Base-by-base conservation (phyloP, 345 rosid genomes). In the Salix brachista region DNA sequence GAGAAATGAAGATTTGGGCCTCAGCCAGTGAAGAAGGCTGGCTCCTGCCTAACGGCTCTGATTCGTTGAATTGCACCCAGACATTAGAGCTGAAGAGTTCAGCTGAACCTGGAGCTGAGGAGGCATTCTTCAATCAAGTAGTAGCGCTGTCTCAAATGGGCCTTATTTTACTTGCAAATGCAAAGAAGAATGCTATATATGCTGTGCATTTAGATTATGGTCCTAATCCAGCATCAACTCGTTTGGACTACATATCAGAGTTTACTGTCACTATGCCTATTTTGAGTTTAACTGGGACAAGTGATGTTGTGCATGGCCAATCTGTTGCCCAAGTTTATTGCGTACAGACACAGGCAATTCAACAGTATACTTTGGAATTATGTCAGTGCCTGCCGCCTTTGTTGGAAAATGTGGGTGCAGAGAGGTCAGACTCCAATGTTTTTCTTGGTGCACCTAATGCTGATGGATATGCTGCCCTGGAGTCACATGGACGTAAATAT, bases 201-300 rank as follows among this genome's bases (percentile, higher is more conserved):
- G 92, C 86, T 6, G 86, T 93, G 73, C 96, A 95, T 81, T 74
- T 93, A 72, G 98, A 89, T 62, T 91, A 90, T 82, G 99, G 97
- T 69, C 84, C 89, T 80, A 85, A 82, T 78, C 97, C 99, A 52
- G 89, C 88, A 50, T 86, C 85, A 52, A 85, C 94, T 62, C 77
- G 81, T 79, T 88, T 95, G 92, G 92, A 93, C 83, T 91, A 91
- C 83, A 80, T 95, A 78, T 84, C 98, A 68, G 98, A 92, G 73
- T 93, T 93, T 82, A 84, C 90, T 6, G 97, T 95, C 75, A 88
- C 93, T 67, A 90, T 95, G 98, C 99, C 98, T 75, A 93, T 95
- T 69, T 84, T 95, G 83, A 93, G 99, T 85, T 87, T 95, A 71
- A 91, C 93, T 19, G 97, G 93, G 71, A 88, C 89, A 60, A 90